Evolutionary conservation across 331 rosid species (phyloP), one percentile per base, ranked within the genome.

Genomic region (Spiraea crenata): DNA sequence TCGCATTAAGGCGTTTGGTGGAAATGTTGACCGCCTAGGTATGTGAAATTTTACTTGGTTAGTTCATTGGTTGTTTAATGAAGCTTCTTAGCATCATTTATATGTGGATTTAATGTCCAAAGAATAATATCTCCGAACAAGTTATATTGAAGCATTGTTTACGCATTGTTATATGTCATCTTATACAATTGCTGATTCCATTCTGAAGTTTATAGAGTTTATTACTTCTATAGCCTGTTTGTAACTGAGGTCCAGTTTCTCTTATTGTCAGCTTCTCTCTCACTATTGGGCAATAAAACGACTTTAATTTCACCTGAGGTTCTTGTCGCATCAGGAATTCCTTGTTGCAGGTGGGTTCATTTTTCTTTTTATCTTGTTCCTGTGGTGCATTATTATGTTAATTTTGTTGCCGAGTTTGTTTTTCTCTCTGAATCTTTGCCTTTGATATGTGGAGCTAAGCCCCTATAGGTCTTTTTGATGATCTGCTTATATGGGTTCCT

Each of bases 201-300:
- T 44, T 70, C 61, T 72, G 46, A 71, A 70, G 51, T n/a, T 69
- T 47, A 72, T 73, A 49, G 75, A 70, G 61, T 70, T 71, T 74
- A 63, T 82, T 73, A 63, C 65, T 63, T 77, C 80, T 63, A 19
- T 77, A 57, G 70, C 68, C 57, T 68, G 69, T 77, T 84, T 75
- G 75, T 80, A 82, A 82, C 87, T 73, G 82, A 76, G 77, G 79
- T 66, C 74, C 89, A 75, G 69, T 87, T 82, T 85, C 79, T 80
- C 89, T 89, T 79, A 77, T 87, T 79, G 76, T 62, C 96, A 95
- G 99, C 93, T 86, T 98, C 99, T 72, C 87, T 95, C 74, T 80
- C 95, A 76, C 79, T 91, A 60, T 75, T 95, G 84, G 99, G 98
- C 9, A 97, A 95, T 81, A 95, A 95, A 86, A 95, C 96, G 51